Base-by-base conservation (phyloP, 192 early-diverging fungal genomes). In the Diversispora epigaea region DNA sequence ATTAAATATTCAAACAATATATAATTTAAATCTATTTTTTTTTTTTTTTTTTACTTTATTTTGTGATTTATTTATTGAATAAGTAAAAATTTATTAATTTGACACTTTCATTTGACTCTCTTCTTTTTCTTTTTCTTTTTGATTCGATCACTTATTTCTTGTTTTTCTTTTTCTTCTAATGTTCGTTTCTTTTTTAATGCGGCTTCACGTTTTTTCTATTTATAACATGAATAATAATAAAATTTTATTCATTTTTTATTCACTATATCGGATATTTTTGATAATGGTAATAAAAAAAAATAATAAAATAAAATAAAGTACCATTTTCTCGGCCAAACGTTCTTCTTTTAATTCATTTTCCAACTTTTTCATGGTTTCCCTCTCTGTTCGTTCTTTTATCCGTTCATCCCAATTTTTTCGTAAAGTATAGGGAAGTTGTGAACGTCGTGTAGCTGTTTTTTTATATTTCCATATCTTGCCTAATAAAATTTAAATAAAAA, bases 401-500 rank as follows among this genome's bases (percentile, higher is more conserved):
- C 79, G 77, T 15, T 71, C 76, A 2, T 76, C 39, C 64, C 77
- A 83, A 41, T 74, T 79, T 68, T 80, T 79, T 58, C 78, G 78
- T 41, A 83, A 58, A 40, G 65, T 68, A 14, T 49, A 75, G 50
- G 82, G 74, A 71, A 83, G 65, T 71, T 83, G 82, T 22, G 79
- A 55, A 52, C 82, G 76, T 21, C 73, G 77, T 6, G 82, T 79
- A n/a, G 82, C 63, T 9, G 65, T 64, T 68, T 83, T 83, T 14
- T 75, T 72, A 75, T 76, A 19, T 77, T 83, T 83, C 82, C 82
- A 83, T 66, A 72, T 66, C 70, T 83, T 83, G 41, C 82, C 79
- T 75, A 46, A 25, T 9, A 64, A 21, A n/a, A n/a, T n/a, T n/a
- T n/a, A n/a, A n/a, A n/a, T n/a, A n/a, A n/a, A n/a, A n/a, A n/a